phyloP scores from a whole-genome alignment of 1,139 yeast species.

The Lodderomyces jiufengensis region DNA sequence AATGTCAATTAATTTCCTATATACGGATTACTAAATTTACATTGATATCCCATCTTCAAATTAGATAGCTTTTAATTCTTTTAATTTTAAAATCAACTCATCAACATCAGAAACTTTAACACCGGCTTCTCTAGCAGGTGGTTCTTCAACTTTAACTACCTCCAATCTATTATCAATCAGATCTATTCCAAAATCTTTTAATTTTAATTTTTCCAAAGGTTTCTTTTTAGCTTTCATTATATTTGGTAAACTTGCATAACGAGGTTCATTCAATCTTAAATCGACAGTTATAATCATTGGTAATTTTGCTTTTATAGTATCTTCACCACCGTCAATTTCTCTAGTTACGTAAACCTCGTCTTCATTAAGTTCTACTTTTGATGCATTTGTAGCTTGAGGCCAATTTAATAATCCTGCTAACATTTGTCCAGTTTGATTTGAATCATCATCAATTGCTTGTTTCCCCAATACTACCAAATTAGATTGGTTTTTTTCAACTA shows the following conservation, averaged over 20 bases:
- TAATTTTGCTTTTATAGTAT: constrained; percentile 69
- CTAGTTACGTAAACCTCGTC: constrained; percentile 72
- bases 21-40: too few relatives aligned
- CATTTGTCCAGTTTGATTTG: constrained; percentile 97
- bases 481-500: constrained; percentile 67
- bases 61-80: constrained; percentile 53
- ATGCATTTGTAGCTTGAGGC: constrained; percentile 98
- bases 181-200: constrained; percentile 71
- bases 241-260: constrained; percentile 90
- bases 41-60: too few relatives aligned
- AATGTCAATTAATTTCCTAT: too few relatives aligned
- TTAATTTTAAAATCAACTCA: constrained; percentile 74
- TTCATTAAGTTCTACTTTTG: constrained; percentile 63
- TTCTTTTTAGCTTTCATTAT: constrained; percentile 98
- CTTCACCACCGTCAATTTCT: constrained; percentile 95
- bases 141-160: constrained; percentile 75
- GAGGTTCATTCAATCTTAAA: constrained; percentile 87
- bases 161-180: constrained; percentile 57
- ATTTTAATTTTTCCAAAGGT: constrained; percentile 71
- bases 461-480: constrained; percentile 88
- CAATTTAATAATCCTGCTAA: constrained; percentile 90
- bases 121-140: constrained; percentile 80
- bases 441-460: constrained; percentile 94
- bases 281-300: constrained; percentile 92
- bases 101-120: constrained; percentile 76